Base-by-base conservation (phyloP, 257 asterid genomes). In the Solanum commersonii region DNA sequence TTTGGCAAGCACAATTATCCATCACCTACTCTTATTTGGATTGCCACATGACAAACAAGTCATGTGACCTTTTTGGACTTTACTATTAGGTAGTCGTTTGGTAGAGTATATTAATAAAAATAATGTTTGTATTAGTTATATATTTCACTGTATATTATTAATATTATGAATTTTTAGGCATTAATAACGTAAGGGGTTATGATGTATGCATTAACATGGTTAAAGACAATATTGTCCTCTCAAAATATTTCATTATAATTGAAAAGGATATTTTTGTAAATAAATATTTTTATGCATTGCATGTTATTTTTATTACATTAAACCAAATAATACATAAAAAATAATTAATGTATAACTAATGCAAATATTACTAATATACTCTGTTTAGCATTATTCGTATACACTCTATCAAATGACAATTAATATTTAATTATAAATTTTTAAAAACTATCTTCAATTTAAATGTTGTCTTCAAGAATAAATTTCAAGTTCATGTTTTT, bases 41-140 rank as follows among this genome's bases (percentile, higher is more conserved):
- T 0, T 25, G 37, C 37, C 37, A 44, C 38, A 8, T 78, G 63
- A 25, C 25, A 79, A 79, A 27, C 1, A 25, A 25, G 13, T 40
- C 35, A 10, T 0, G 8, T 42, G 25, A 78, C 59, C 23, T 2
- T 78, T 78, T 78, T 40, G 5, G 14, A 40, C 3, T 78, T 40
- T 14, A 38, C 12, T 38, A 63, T n/a, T 4, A 1, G 1, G 0
- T 3, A 0, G 1, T 52, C 0, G 6, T 23, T 56, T 0, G 65
- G 2, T 56, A 16, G 0, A 52, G 23, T 52, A 0, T 52, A 52
- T 52, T 18, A 52, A 52, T 18, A 52, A 52, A 5, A 52, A 52
- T 56, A 56, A 56, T 56, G 0, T 56, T 20, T 52, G 1, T 18
- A 0, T 18, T 52, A 52, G 0, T 18, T 52, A 18, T 52, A 52